These are phyloP conservation scores for Microstegium vimineum DNA, from an alignment of 176 grass and related monocot genomes.

Conservation along the genomic window DNA sequence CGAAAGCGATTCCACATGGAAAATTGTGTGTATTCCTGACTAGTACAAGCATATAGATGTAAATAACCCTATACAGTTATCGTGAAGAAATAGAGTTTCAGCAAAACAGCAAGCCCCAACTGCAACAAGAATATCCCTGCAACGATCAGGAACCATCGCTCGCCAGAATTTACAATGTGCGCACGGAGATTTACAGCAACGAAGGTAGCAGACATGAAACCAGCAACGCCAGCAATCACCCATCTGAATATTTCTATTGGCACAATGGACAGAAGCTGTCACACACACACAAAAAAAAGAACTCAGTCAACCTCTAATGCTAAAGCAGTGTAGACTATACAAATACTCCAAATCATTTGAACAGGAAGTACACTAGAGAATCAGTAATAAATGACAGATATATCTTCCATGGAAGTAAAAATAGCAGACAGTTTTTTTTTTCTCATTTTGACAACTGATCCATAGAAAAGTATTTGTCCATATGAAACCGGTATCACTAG, in stretches of 20 bases:
- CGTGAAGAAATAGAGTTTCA: conserved; percentile 98
- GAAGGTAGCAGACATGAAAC: conserved; percentile 96
- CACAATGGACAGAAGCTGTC: conserved; percentile 86
- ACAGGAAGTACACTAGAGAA: not conserved
- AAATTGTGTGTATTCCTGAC: conserved; percentile 37
- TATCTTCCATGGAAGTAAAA: not conserved
- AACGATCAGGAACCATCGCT: conserved; percentile 87
- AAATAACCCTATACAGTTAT: conserved; percentile 69
- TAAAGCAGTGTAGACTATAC: not conserved
- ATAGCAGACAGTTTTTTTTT: not conserved
- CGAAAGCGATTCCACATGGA: not conserved
- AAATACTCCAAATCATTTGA: not conserved
- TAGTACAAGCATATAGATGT: conserved; percentile 20
- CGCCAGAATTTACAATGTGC: conserved; percentile 86
- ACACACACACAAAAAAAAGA: not conserved
- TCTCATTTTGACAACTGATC: not conserved
- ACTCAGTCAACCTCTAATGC: not conserved
- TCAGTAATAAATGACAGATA: not conserved
- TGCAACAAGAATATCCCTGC: conserved; percentile 95
- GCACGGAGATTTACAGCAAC: conserved; percentile 85
- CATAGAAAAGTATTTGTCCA: not conserved
- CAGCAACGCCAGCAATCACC: conserved; percentile 77
- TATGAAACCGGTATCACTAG: not conserved
- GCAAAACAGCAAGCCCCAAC: conserved; percentile 71
- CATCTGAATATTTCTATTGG: conserved; percentile 99